These are phyloP conservation scores for Reutealis trisperma DNA, from an alignment of 345 rosid species.

Conservation along the genomic window DNA sequence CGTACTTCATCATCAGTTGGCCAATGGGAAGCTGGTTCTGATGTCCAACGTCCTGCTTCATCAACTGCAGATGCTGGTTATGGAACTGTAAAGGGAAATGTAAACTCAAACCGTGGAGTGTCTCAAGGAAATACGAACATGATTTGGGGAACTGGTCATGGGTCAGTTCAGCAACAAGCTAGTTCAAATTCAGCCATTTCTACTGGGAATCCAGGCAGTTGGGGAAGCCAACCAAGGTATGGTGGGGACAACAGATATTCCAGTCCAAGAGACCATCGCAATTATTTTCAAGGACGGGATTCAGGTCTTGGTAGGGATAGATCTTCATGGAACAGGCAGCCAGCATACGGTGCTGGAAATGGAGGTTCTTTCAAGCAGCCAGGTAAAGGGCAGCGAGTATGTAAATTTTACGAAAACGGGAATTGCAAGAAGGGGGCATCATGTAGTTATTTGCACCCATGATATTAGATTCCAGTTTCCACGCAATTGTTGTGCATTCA, in stretches of 20 bases:
- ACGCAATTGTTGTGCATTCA: conserved; percentile 25
- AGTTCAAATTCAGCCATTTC: conserved; percentile 34
- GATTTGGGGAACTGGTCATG: conserved; percentile 44
- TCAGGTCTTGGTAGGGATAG: conserved; percentile 55
- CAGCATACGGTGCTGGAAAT: conserved; percentile 36
- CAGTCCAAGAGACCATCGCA: conserved; percentile 54
- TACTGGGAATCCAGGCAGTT: conserved; percentile 31
- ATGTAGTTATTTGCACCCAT: conserved; percentile 77
- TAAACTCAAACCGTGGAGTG: conserved; percentile 31
- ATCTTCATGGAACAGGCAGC: conserved; percentile 45
- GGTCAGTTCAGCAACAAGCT: conserved; percentile 37
- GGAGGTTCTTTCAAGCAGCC: conserved; percentile 49
- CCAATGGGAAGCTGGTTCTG: conserved; percentile 23
- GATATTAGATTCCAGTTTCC: conserved; percentile 23
- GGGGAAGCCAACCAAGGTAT: conserved; percentile 59
- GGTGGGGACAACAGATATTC: conserved; percentile 43
- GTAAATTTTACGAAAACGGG: conserved; percentile 78
- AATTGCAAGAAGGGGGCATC: conserved; percentile 76
- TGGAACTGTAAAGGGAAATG: conserved; percentile 47
- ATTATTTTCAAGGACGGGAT: conserved; percentile 46
- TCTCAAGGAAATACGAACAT: conserved; percentile 29
- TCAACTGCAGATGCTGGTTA: conserved; percentile 32
- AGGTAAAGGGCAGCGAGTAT: conserved; percentile 69
- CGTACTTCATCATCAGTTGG: conserved; percentile 10
- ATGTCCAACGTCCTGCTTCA: conserved; percentile 6